Evolutionary conservation across 352 stramenopile species (phyloP).

Genomic region (Blastocystis sp.): DNA sequence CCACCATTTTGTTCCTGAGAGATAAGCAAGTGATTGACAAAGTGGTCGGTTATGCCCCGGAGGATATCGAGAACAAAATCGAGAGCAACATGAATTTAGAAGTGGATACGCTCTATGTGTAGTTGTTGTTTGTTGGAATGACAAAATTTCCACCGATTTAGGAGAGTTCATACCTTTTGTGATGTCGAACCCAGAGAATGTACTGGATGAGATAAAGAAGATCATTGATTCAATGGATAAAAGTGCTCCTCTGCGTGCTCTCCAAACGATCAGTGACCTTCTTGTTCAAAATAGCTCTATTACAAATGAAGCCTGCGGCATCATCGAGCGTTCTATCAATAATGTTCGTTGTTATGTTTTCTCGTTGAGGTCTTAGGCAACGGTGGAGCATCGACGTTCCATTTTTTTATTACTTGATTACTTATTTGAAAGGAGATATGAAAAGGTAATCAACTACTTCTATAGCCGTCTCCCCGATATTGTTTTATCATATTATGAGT

Average conservation of each 20-base stretch:
- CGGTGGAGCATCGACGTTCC: neutral
- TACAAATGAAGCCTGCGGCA: neutral
- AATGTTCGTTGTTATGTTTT: neutral
- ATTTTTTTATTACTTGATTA: constrained; percentile 49
- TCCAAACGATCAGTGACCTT: constrained; percentile 17
- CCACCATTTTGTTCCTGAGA: constrained; percentile 16
- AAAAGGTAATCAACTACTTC: neutral
- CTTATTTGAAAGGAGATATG: neutral
- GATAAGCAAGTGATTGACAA: neutral
- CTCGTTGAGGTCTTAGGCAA: neutral
- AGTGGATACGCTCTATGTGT: neutral
- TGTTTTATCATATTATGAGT: constrained; percentile 43
- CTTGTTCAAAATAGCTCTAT: constrained; percentile 15
- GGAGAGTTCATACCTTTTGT: neutral
- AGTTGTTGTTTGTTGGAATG: neutral
- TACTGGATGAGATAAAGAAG: neutral
- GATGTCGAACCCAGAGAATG: neutral
- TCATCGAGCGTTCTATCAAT: constrained; percentile 13
- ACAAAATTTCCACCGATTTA: neutral
- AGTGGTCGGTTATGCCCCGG: neutral
- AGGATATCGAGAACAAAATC: neutral
- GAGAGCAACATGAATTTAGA: constrained; percentile 2
- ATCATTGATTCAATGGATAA: neutral
- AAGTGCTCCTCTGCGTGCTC: neutral
- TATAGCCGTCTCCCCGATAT: neutral